Evolutionary conservation across 2,329 filamentous ascomycete genomes (phyloP).

Genomic region (Cryphonectria naterciae): DNA sequence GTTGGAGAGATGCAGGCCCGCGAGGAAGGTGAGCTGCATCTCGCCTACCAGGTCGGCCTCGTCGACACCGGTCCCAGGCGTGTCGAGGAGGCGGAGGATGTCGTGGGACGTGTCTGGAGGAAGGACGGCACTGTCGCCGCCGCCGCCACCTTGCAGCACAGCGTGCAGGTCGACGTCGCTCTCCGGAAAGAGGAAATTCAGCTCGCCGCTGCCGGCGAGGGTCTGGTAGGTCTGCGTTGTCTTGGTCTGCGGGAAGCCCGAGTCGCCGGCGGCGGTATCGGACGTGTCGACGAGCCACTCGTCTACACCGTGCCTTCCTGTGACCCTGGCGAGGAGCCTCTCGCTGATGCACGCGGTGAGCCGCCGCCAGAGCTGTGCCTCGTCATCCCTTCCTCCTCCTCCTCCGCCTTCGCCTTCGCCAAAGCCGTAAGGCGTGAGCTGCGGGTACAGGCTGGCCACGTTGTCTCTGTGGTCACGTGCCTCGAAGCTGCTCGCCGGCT

Average conservation of each 20-base stretch:
- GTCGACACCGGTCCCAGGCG: conserved; percentile 31
- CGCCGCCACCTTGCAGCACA: not conserved
- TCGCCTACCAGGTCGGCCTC: conserved; percentile 59
- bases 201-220: conserved; percentile 40
- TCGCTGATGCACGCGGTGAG: conserved; percentile 55
- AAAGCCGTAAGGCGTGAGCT: conserved; percentile 51
- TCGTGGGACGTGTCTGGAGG: conserved; percentile 53
- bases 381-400: conserved; percentile 30
- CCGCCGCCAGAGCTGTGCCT: conserved; percentile 52
- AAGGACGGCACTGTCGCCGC: conserved; percentile 26
- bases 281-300: conserved; percentile 59
- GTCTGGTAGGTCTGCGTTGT: conserved; percentile 36
- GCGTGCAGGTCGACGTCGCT: conserved; percentile 45
- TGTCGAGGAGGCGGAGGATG: conserved; percentile 47
- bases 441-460: conserved; percentile 43
- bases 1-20: conserved; percentile 62
- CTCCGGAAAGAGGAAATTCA: conserved; percentile 54
- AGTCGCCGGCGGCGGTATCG: conserved; percentile 53
- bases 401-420: conserved; percentile 35
- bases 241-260: conserved; percentile 43
- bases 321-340: conserved; percentile 51
- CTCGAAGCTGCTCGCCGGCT: conserved; percentile 51
- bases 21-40: conserved; percentile 63
- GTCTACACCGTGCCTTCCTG: conserved; percentile 41
- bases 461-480: conserved; percentile 48